These are phyloP conservation scores for Quillaja saponaria DNA, from an alignment of 306 rosid species.

Conservation along the genomic window DNA sequence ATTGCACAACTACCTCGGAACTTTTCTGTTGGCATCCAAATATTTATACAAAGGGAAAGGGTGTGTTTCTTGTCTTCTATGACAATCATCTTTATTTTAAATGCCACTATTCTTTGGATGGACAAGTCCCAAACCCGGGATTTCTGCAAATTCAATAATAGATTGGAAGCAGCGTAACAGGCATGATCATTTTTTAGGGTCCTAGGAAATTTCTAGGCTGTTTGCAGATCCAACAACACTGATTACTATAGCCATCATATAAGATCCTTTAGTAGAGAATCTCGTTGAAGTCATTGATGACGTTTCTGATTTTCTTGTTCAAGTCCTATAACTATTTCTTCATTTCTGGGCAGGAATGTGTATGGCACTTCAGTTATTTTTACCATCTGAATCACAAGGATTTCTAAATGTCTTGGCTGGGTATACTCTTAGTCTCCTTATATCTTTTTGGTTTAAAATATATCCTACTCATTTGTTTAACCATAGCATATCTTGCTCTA, in stretches of 20 bases:
- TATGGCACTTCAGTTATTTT: slow-evolving; percentile 89
- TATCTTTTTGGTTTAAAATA: not conserved
- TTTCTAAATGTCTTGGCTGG: slow-evolving; percentile 77
- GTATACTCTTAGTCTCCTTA: slow-evolving; percentile 41
- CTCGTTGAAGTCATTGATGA: too few species aligned
- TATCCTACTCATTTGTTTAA: not conserved
- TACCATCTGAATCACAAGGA: slow-evolving; percentile 71
- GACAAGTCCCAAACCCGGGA: too few species aligned
- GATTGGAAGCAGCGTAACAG: too few species aligned
- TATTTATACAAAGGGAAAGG: slow-evolving; percentile 53
- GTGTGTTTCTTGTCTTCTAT: slow-evolving; percentile 34
- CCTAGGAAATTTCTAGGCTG: too few species aligned
- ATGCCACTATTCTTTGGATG: slow-evolving; percentile 2
- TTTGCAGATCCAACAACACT: too few species aligned
- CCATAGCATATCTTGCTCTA: too few species aligned
- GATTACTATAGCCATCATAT: too few species aligned
- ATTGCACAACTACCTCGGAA: slow-evolving; percentile 54
- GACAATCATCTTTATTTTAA: slow-evolving; percentile 17
- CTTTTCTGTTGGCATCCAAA: slow-evolving; percentile 35
- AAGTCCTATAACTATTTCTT: too few species aligned
- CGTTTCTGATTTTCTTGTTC: too few species aligned
- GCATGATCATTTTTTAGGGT: too few species aligned
- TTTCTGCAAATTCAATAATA: too few species aligned
- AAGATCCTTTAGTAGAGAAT: too few species aligned
- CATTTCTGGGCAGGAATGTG: slow-evolving; percentile 76